Percentiles rank a stretch among this genome's conserved stretches.
These are phyloP conservation scores for Platanthera zijinensis DNA, from an alignment of 106 monocot genomes.

Conservation along the genomic window DNA sequence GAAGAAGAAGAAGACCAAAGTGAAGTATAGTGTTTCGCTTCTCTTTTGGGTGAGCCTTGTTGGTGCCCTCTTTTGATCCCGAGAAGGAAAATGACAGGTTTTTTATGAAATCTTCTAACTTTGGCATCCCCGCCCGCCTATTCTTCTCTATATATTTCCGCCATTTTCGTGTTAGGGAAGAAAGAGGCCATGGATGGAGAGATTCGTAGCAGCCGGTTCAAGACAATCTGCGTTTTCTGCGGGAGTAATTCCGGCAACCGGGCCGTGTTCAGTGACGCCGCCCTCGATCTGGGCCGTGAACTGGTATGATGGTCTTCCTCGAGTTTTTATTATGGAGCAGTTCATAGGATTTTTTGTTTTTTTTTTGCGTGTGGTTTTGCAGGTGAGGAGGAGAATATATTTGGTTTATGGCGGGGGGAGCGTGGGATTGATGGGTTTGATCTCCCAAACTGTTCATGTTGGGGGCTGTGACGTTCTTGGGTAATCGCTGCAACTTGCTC, in stretches of 20 bases:
- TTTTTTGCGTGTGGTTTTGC: background rate
- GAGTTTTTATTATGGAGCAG: background rate
- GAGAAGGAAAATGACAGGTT: conserved; percentile 2
- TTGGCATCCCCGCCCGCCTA: background rate
- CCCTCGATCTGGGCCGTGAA: conserved; percentile 54
- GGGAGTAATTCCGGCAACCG: conserved; percentile 74
- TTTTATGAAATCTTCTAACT: background rate
- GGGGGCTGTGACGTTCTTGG: conserved; percentile 87
- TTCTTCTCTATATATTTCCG: background rate
- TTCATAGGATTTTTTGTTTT: background rate
- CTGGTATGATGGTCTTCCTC: conserved; percentile 25
- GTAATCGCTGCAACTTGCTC: conserved; percentile 19
- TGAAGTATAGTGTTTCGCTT: too few species aligned
- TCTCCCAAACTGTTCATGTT: conserved; percentile 64
- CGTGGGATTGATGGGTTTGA: conserved; percentile 81
- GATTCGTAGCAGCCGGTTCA: conserved; percentile 22
- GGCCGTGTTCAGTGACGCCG: conserved; percentile 57
- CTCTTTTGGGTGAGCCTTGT: too few species aligned
- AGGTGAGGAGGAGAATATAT: conserved; percentile 73
- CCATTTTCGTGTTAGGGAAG: background rate
- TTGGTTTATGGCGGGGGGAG: conserved; percentile 90
- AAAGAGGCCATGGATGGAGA: conserved; percentile 4
- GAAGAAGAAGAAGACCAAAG: too few species aligned
- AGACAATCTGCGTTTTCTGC: conserved; percentile 77
- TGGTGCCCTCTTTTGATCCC: background rate